These are phyloP conservation scores for Primulina huaijiensis DNA, from an alignment of 257 asterid genomes.

Conservation along the genomic window DNA sequence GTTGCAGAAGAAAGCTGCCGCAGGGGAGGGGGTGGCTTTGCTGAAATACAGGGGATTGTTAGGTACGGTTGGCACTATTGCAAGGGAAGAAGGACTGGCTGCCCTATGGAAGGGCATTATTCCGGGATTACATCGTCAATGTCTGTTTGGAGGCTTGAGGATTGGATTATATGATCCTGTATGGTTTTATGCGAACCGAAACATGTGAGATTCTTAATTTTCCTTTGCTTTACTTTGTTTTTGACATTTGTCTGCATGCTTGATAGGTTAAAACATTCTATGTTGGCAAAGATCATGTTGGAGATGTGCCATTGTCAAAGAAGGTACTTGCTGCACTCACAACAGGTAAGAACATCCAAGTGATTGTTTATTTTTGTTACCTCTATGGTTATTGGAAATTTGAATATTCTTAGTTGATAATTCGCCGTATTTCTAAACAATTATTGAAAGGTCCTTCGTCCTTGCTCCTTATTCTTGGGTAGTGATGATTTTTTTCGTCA, in stretches of 20 bases:
- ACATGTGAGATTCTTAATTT: not conserved
- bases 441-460: not conserved
- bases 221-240: conserved; percentile 15
- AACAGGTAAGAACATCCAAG: conserved; percentile 61
- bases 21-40: conserved; percentile 58
- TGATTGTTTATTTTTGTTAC: not conserved
- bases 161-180: conserved; percentile 97
- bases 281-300: conserved; percentile 92
- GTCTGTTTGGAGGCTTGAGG: conserved; percentile 88
- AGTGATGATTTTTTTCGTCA: not conserved
- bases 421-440: not conserved
- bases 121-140: conserved; percentile 96
- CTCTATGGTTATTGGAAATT: not conserved
- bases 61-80: conserved; percentile 96
- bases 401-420: not conserved
- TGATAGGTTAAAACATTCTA: conserved; percentile 70
- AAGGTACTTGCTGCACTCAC: conserved; percentile 94
- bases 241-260: conserved; percentile 4
- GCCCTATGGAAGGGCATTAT: conserved; percentile 95
- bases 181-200: conserved; percentile 26
- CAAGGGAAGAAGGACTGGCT: conserved; percentile 85
- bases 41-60: conserved; percentile 88
- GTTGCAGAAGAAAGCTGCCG: conserved; percentile 79
- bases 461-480: not conserved
- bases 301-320: conserved; percentile 88